These are phyloP conservation scores for Hanseniaspora lachancei DNA, from an alignment of 805 yeast species.

Conservation along the genomic window DNA sequence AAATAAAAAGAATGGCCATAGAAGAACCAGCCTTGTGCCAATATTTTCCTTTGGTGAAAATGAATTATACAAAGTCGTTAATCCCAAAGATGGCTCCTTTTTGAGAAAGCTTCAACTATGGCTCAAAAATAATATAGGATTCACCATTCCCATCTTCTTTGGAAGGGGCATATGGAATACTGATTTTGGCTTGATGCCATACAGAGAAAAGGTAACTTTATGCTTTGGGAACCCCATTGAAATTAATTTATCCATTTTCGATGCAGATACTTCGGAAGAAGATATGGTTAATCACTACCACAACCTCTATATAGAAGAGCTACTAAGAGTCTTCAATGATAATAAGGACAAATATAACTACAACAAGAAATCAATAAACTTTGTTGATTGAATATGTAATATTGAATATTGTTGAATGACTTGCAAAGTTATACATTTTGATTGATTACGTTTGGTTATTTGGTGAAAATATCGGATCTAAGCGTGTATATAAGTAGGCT, in stretches of 20 bases:
- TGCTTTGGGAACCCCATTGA: slow-evolving; percentile 60
- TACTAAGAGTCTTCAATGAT: slow-evolving; percentile 50
- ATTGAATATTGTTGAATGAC: no score
- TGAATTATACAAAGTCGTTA: slow-evolving; percentile 41
- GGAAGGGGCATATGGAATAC: slow-evolving; percentile 88
- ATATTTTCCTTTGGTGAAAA: slow-evolving; percentile 86
- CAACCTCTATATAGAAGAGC: slow-evolving; percentile 48
- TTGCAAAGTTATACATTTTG: no score
- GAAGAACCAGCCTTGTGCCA: slow-evolving; percentile 71
- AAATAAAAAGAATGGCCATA: slow-evolving; percentile 34
- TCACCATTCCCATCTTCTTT: slow-evolving; percentile 80
- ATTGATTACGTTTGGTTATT: no score
- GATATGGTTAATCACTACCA: slow-evolving; percentile 55
- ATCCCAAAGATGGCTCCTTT: slow-evolving; percentile 33
- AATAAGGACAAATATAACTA: slow-evolving; percentile 43
- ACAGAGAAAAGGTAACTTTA: slow-evolving; percentile 62
- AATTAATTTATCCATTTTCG: slow-evolving; percentile 34
- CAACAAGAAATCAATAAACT: slow-evolving; percentile 19
- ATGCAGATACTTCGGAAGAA: slow-evolving; percentile 34
- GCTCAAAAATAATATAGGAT: slow-evolving; percentile 60
- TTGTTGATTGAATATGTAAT: slow-evolving; percentile 17
- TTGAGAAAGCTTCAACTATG: slow-evolving; percentile 51
- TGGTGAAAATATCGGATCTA: no score
- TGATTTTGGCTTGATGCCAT: slow-evolving; percentile 84
- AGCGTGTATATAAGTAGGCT: no score